A percentile compares a stretch with the other conserved stretches of the same genome.
These are phyloP conservation scores for Solanum chacoense DNA, from an alignment of 305 asterid species.

Conservation along the genomic window DNA sequence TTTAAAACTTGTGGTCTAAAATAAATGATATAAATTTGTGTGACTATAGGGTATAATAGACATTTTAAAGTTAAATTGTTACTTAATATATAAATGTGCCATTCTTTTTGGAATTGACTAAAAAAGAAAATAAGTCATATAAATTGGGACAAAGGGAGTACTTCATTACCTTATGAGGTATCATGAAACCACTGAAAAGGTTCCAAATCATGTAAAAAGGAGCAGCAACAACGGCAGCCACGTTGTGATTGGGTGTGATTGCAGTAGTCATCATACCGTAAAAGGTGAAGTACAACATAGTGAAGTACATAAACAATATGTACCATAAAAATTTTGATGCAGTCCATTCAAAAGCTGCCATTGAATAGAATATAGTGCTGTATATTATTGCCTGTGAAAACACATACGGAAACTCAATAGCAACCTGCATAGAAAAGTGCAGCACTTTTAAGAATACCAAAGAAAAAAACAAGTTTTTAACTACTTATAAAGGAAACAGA, in stretches of 20 bases:
- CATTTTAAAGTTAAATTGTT: not conserved
- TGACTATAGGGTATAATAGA: not conserved
- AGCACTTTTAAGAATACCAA: not conserved
- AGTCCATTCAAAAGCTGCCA: conserved; percentile 84
- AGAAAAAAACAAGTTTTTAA: not conserved
- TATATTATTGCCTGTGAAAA: conserved; percentile 62
- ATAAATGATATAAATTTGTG: no score
- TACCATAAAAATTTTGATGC: conserved; percentile 59
- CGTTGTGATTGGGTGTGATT: conserved; percentile 88
- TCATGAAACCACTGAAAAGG: conserved; percentile 95
- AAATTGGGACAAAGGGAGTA: not conserved
- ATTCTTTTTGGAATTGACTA: not conserved
- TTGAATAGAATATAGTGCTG: conserved; percentile 60
- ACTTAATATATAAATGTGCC: not conserved
- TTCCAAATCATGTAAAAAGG: conserved; percentile 98
- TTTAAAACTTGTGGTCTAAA: not conserved
- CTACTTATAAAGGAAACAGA: not conserved
- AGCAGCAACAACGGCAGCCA: conserved; percentile 79
- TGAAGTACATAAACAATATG: conserved; percentile 68
- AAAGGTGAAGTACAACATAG: conserved; percentile 83
- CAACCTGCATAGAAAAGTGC: conserved; percentile 47
- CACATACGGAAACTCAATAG: conserved; percentile 82
- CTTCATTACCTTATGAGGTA: conserved; percentile 74
- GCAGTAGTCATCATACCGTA: conserved; percentile 99
- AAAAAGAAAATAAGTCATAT: not conserved